Evolutionary conservation across 2,329 filamentous ascomycete genomes (phyloP).

Genomic region (Penicillium corylophilum): DNA sequence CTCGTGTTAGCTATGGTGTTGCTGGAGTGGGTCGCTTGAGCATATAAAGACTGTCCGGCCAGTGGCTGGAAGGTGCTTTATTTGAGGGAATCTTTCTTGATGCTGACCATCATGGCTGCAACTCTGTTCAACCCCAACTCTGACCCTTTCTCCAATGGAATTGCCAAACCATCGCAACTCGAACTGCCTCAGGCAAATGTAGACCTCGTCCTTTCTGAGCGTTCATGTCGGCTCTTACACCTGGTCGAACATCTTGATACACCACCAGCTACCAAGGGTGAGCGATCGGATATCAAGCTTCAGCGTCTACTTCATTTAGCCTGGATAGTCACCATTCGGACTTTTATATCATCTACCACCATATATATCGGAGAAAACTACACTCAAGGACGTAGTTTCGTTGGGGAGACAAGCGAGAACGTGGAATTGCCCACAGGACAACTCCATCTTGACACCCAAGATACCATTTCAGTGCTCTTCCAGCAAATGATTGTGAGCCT

Average conservation of each 20-base stretch:
- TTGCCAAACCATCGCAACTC: not conserved
- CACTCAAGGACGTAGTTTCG: not conserved
- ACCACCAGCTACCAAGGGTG: not conserved
- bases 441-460: not conserved
- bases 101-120: slow-evolving; percentile 9
- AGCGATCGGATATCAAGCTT: not conserved
- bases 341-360: not conserved
- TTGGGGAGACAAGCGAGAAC: not conserved
- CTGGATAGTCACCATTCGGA: not conserved
- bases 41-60: not conserved
- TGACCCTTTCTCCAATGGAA: not conserved
- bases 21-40: not conserved
- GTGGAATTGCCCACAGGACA: not conserved
- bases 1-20: not conserved
- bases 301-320: not conserved
- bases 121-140: slow-evolving; percentile 4
- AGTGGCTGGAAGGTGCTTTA: not conserved
- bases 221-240: not conserved
- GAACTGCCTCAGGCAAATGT: not conserved
- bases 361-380: not conserved
- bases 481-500: not conserved
- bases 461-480: not conserved
- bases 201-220: not conserved
- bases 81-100: not conserved
- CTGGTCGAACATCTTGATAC: not conserved